A percentile compares a stretch with the other conserved stretches of the same genome.
Conservation (phyloP, 345 rosid species). For the Arabis hirsuta region DNA sequence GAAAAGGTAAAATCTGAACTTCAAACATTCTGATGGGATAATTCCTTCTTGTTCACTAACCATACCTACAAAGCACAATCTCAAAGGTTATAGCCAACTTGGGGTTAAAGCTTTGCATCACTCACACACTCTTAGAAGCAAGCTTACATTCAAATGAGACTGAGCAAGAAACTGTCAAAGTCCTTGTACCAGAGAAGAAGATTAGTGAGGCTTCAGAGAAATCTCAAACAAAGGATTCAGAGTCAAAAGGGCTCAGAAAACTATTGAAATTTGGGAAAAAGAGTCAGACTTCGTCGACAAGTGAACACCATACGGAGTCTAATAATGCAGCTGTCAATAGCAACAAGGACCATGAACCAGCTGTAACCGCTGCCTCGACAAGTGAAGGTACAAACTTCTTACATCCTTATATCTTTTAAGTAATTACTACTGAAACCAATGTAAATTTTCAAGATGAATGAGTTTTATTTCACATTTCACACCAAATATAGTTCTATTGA, state of each 20-base stretch:
- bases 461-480: conserved; percentile 5
- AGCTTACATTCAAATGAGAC: conserved; percentile 44
- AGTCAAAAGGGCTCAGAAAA: conserved; percentile 66
- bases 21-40: not conserved
- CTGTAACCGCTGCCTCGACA: conserved; percentile 38
- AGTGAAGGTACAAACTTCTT: conserved; percentile 55
- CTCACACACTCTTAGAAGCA: conserved; percentile 11
- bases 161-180: conserved; percentile 51
- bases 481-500: conserved; percentile 8
- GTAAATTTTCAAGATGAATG: not conserved
- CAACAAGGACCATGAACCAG: conserved; percentile 49
- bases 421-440: conserved; percentile 8
- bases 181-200: conserved; percentile 60
- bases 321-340: conserved; percentile 39
- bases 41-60: not conserved
- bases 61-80: conserved; percentile 11
- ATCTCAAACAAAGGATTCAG: conserved; percentile 62
- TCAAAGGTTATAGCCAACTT: not conserved
- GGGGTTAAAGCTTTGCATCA: conserved; percentile 5
- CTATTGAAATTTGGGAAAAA: conserved; percentile 80
- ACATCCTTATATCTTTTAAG: not conserved
- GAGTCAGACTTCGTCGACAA: conserved; percentile 55
- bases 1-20: conserved; percentile 61
- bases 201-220: conserved; percentile 63
- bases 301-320: conserved; percentile 51